Evolutionary conservation across 148 eudicot genomes (phyloP), one percentile per base, ranked within the genome.

Genomic region (Amaranthus cruentus): DNA sequence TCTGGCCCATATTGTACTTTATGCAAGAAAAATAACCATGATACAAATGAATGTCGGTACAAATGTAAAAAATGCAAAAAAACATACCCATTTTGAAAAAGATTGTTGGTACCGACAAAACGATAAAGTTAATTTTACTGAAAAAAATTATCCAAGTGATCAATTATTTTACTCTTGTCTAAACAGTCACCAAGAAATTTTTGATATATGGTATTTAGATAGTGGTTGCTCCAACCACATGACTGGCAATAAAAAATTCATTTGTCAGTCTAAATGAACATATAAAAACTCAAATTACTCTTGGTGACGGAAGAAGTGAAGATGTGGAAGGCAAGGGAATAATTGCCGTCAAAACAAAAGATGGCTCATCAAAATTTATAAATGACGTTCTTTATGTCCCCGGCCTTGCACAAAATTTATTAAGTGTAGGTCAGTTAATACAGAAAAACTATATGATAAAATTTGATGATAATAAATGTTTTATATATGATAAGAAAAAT

Each of bases 291-390:
- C 66, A 72, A 49, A 61, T 49, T 5, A 72, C 56, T 13, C 58
- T 72, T 50, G 75, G 49, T 12, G 58, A 72, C 13, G 49, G 75
- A 4, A 72, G 75, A 50, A 71, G 52, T n/a, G 7, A 58, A 71
- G 43, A 59, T 15, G 54, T 71, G n/a, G 74, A 53, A 0, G 65
- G 65, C 12, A 58, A 71, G 44, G 65, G 65, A 43, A 71, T 14
- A 14, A 58, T 71, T 6, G 65, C n/a, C 64, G 54, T 71, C 2
- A 57, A 57, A 14, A 43, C 74, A 3, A 71, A 71, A 47, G 18
- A 9, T 0, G 55, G 46, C 38, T 47, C 54, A 2, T 43, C 65
- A 12, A 71, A 57, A 71, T 47, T 10, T 5, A 71, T 71, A 46
- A 43, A 59, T n/a, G 65, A 71, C 48, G 55, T 46, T 6, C 15